These are phyloP conservation scores for Primulina eburnea DNA, from an alignment of 257 asterid species.

Conservation along the genomic window DNA sequence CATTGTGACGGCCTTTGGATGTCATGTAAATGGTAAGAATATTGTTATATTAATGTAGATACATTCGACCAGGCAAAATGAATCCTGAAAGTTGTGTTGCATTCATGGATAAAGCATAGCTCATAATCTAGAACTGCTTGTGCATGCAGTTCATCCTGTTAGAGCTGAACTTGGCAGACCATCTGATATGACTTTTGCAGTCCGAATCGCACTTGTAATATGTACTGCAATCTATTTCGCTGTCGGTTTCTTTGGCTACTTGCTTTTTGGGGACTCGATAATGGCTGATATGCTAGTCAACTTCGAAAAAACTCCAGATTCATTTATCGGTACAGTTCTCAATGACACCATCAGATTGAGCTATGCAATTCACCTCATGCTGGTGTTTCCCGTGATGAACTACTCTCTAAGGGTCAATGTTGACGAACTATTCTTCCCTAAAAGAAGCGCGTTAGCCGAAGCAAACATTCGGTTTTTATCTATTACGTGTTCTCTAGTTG, in stretches of 20 bases:
- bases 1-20: constrained; percentile 91
- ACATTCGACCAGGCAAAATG: not conserved
- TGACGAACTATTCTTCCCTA: constrained; percentile 76
- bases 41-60: not conserved
- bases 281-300: constrained; percentile 96
- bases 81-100: not conserved
- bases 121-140: not conserved
- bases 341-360: constrained; percentile 72
- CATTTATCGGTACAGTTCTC: constrained; percentile 41
- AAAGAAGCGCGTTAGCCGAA: constrained; percentile 41
- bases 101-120: not conserved
- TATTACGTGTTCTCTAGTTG: constrained; percentile 54
- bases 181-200: constrained; percentile 82
- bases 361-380: constrained; percentile 92
- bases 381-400: constrained; percentile 97
- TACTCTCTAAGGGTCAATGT: constrained; percentile 79
- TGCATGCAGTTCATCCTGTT: constrained; percentile 84
- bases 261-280: constrained; percentile 86
- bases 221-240: constrained; percentile 73
- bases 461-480: constrained; percentile 50
- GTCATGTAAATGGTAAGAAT: constrained; percentile 79
- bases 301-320: constrained; percentile 65
- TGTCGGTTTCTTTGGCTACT: constrained; percentile 92
- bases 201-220: constrained; percentile 60
- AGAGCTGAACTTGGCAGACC: constrained; percentile 93